Percentiles rank a stretch among this genome's conserved stretches.
phyloP scores from a whole-genome alignment of 192 early-diverging fungal species.

The Jimgerdemannia lactiflua region DNA sequence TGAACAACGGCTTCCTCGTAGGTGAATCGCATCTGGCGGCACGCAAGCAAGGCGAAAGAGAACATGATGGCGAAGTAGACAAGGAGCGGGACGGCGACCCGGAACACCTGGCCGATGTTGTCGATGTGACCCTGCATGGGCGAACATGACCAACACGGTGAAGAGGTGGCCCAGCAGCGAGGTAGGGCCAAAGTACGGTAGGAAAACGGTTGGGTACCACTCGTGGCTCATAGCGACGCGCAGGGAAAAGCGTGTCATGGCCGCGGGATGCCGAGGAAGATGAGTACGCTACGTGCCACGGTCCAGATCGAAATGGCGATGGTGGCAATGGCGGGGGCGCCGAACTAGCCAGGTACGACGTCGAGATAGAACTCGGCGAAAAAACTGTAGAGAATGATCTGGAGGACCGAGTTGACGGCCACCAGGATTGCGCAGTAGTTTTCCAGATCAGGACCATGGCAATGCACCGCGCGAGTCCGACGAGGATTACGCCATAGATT shows the following conservation, averaged over 20 bases:
- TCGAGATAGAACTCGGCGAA: constrained; percentile 54
- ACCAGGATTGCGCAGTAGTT: constrained; percentile 71
- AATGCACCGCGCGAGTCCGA: constrained; percentile 55
- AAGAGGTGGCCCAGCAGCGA: constrained; percentile 59
- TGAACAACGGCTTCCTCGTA: constrained; percentile 53
- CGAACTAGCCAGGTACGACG: constrained; percentile 41
- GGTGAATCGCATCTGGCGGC: constrained; percentile 29
- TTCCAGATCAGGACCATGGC: constrained; percentile 80
- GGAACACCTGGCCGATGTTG: constrained; percentile 57
- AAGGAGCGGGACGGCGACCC: constrained; percentile 59
- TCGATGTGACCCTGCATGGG: constrained; percentile 56
- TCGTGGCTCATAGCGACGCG: constrained; percentile 16
- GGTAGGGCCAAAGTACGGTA: constrained; percentile 52
- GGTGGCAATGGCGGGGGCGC: constrained; percentile 8
- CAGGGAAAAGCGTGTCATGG: constrained; percentile 48
- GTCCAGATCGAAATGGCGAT: constrained; percentile 54
- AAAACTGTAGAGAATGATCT: constrained; percentile 60
- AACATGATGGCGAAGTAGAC: constrained; percentile 63
- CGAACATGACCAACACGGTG: constrained; percentile 74
- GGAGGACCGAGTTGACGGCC: constrained; percentile 66
- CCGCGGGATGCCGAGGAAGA: constrained; percentile 71
- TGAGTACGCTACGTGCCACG: constrained; percentile 46
- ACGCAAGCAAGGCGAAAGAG: constrained; percentile 39
- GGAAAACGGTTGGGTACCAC: constrained; percentile 56
- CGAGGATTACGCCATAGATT: constrained; percentile 65